Conservation (phyloP, 2,329 filamentous ascomycete genomes). For the Ascochyta koolunga region DNA sequence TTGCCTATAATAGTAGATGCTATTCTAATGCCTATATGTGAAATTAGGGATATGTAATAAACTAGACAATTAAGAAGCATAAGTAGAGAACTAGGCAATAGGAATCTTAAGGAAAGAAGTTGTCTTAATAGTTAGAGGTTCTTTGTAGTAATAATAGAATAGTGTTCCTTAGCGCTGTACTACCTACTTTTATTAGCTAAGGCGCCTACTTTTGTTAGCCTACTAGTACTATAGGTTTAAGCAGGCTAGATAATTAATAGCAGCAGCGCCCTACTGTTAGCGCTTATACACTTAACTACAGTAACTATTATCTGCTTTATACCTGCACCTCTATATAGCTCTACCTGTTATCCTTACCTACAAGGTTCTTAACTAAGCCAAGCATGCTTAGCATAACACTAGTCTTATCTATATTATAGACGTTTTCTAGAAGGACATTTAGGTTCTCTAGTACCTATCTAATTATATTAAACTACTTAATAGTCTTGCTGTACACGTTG, state of each 20-base stretch:
- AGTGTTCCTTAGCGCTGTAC: neutral
- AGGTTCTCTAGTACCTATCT: neutral
- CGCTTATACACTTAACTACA: no score
- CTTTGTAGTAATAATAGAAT: neutral
- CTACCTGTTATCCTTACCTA: conserved; percentile 4
- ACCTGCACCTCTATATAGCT: no score
- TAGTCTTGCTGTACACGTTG: neutral
- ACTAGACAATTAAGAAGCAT: conserved; percentile 28
- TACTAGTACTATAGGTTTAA: no score
- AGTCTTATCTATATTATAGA: neutral
- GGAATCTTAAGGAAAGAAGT: neutral
- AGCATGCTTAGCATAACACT: neutral
- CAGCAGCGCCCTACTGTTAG: no score
- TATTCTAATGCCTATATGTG: conserved; percentile 39
- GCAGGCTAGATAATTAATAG: no score
- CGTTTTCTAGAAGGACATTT: neutral
- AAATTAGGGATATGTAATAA: conserved; percentile 18
- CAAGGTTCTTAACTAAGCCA: neutral
- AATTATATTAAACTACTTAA: neutral
- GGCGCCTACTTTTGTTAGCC: no score
- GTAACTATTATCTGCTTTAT: no score
- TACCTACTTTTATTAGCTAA: no score
- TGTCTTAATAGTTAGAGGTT: neutral
- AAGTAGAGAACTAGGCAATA: conserved; percentile 9
- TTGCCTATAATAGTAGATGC: conserved; percentile 43